Base-by-base conservation (phyloP, 1,284 basidiomycete genomes). In the Chiua sp. region DNA sequence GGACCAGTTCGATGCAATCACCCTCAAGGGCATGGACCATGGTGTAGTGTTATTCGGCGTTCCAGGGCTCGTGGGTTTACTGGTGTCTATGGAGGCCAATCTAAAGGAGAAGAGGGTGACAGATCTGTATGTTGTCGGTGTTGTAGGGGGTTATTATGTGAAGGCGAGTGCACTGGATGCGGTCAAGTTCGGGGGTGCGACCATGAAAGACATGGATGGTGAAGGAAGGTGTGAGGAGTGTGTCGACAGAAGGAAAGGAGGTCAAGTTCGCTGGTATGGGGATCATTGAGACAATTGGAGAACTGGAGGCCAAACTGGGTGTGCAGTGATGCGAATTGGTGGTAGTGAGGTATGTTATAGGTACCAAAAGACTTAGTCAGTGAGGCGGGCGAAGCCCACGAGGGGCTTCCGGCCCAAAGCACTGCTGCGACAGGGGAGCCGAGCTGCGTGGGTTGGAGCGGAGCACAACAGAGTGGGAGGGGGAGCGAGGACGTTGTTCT, bases 111-210 rank as follows among this genome's bases (percentile, higher is more conserved):
- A 71, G 30, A 72, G 68, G 0, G 73, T 82, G 18, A 83, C 80
- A 8, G 81, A 84, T 59, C 66, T 84, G 12, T 84, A 78, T 55
- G 58, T 84, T 35, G 77, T 80, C 6, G 83, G 83, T 3, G 65
- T 85, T 44, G 83, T 84, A 7, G 80, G 81, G 6, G 83, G 85
- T 60, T 84, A 79, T 65, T 85, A 84, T 53, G 84, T 85, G 61
- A 83, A 80, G 63, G 78, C 66, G 56, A 79, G 81, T 8, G 82
- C 82, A 23, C 65, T 79, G 15, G 80, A 85, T 67, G 77, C 80
- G 12, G 71, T 76, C 37, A 76, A 70, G 53, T 35, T 57, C 20
- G 75, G 71, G 47, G 75, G 71, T n/a, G 75, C 71, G 47, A 76
- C n/a, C 72, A 26, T 83, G 78, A 64, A 78, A 70, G 44, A 78